Conservation (phyloP, 768 basidiomycete species). For the Naganishia vishniacii region DNA sequence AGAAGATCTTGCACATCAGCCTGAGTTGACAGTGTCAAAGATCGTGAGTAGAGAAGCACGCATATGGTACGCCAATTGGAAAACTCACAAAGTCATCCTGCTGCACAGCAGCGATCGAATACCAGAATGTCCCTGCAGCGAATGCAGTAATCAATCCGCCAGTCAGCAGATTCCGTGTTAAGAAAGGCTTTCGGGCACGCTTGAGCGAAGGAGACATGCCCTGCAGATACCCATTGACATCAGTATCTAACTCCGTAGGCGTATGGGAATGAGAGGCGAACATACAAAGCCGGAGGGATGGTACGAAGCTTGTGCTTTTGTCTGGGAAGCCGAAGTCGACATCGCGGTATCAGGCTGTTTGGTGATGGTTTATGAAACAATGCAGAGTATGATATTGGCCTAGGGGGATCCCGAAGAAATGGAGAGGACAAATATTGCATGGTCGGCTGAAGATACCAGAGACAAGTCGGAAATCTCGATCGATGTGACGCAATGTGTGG, state of each 20-base stretch:
- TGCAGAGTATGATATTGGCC: background rate
- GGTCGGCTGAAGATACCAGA: too few species aligned
- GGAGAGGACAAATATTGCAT: too few species aligned
- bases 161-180: conserved; percentile 68
- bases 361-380: background rate
- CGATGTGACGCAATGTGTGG: too few species aligned
- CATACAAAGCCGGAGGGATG: conserved; percentile 57
- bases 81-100: conserved; percentile 76
- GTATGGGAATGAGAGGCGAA: conserved; percentile 31
- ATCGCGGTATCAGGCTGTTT: background rate
- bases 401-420: too few species aligned
- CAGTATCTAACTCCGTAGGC: conserved; percentile 39
- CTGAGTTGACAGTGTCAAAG: conserved; percentile 18
- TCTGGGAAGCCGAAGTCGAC: conserved; percentile 21
- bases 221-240: too few species aligned
- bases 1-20: conserved; percentile 46
- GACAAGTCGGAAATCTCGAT: too few species aligned
- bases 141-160: conserved; percentile 69
- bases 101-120: conserved; percentile 88
- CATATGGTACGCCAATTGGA: background rate
- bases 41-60: background rate
- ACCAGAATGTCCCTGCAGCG: conserved; percentile 75
- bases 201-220: conserved; percentile 78
- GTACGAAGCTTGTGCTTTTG: conserved; percentile 52
- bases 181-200: conserved; percentile 81